Evolutionary conservation across 208 protist species (phyloP).

Genomic region (Angomonas ambiguus): DNA sequence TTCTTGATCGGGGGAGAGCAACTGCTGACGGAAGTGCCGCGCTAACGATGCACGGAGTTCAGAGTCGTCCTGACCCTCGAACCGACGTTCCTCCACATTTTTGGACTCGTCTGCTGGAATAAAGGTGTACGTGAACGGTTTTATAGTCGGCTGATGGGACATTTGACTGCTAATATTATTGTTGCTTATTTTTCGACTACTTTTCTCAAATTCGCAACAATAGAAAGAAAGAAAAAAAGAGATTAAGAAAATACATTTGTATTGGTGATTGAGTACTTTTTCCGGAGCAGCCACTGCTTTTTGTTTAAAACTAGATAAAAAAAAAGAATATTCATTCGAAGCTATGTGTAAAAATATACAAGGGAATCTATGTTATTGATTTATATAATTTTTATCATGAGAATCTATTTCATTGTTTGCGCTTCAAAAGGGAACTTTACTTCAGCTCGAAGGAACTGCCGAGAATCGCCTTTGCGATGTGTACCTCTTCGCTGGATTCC

Average conservation of each 20-base stretch:
- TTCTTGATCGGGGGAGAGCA: conserved; percentile 71
- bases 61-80: conserved; percentile 58
- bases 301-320: too few relatives aligned
- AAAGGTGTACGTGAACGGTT: conserved; percentile 71
- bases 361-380: too few relatives aligned
- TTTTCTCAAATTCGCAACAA: too few relatives aligned
- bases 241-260: too few relatives aligned
- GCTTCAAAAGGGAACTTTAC: too few relatives aligned
- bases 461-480: conserved; percentile 23
- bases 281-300: too few relatives aligned
- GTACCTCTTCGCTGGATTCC: conserved; percentile 38
- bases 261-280: too few relatives aligned
- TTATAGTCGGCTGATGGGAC: conserved; percentile 27
- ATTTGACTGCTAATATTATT: conserved; percentile 13
- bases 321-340: neutral
- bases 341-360: conserved; percentile 6
- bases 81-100: conserved; percentile 32
- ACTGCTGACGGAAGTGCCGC: conserved; percentile 57
- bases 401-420: too few relatives aligned
- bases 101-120: conserved; percentile 55
- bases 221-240: too few relatives aligned
- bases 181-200: conserved; percentile 8
- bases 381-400: neutral
- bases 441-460: neutral
- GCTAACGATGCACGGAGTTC: conserved; percentile 55